Base-by-base conservation (phyloP, 2,329 filamentous ascomycete genomes). In the Verticillium klebahnii region DNA sequence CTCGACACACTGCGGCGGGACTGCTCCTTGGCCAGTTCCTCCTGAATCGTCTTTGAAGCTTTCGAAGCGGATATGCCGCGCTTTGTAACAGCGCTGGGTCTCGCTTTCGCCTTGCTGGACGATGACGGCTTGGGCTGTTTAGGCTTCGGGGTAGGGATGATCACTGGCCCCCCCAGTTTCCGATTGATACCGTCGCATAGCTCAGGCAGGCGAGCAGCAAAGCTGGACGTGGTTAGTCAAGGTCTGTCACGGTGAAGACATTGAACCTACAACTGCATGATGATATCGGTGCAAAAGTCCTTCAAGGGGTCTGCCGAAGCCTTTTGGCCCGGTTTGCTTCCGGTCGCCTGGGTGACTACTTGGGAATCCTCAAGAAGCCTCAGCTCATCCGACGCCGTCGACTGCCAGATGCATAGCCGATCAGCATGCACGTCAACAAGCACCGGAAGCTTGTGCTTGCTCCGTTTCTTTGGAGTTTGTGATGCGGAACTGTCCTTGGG, bases 341-440 rank as follows among this genome's bases (percentile, higher is more conserved):
- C 75, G 2, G 66, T 64, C 1, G 72, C 67, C 5, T 71, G 67
- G 2, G 68, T 70, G 3, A 70, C 63, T 2, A 71, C 65, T 64
- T 85, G 82, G 1, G 81, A 78, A 60, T 84, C 82, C 55, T 81
- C 79, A 17, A 82, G 68, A 15, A 83, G 69, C 40, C 79, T 76
- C 62, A 83, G 73, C 60, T 86, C 83, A 65, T 89, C 85, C 25
- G 86, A 77, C 39, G 87, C 86, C 8, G 91, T 88, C 3, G 90
- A 92, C 70, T 93, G 89, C 91, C 91, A 94, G 63, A 95, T 95
- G 68, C 89, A 92, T 29, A 95, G 78, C 56, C 89, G 87, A 72
- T 95, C 91, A 8, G 91, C 85, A 59, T 93, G 84, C 0, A 92
- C 79, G 69, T 94, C 91, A 5, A 93, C 78, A 23, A 91, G 79